phyloP scores from a whole-genome alignment of 2,329 filamentous ascomycete genomes.

The Epichloe festucae region DNA sequence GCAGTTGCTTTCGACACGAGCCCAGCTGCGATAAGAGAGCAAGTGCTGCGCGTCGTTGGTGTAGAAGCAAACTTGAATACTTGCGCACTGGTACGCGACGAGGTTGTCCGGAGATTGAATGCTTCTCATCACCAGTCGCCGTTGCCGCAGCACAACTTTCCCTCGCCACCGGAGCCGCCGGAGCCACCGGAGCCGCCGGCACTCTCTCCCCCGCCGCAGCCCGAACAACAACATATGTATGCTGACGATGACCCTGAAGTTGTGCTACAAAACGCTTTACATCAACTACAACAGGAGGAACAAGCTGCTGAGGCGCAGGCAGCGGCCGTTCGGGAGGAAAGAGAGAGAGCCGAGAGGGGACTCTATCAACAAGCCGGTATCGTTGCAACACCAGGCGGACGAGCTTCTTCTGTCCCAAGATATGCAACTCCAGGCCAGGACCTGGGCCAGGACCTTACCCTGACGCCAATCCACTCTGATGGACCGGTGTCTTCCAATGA shows the following conservation, averaged over 20 bases:
- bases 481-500: conserved; percentile 33
- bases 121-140: conserved; percentile 11
- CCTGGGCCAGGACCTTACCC: conserved; percentile 29
- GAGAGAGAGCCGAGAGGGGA: conserved; percentile 33
- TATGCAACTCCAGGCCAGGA: conserved; percentile 24
- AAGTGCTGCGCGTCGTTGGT: conserved; percentile 40
- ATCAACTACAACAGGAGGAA: conserved; percentile 45
- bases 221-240: conserved; percentile 19
- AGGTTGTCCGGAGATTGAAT: conserved; percentile 32
- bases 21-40: conserved; percentile 45
- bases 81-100: conserved; percentile 45
- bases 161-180: conserved; percentile 6
- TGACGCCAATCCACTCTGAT: conserved; percentile 42
- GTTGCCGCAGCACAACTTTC: conserved; percentile 8
- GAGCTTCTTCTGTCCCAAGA: conserved; percentile 19
- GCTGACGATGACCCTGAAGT: conserved; percentile 43
- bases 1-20: conserved; percentile 43
- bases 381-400: conserved; percentile 18
- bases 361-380: conserved; percentile 17
- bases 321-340: conserved; percentile 39
- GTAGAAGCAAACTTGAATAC: conserved; percentile 39
- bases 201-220: background rate
- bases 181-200: conserved; percentile 13
- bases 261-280: conserved; percentile 45
- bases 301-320: conserved; percentile 45